Evolutionary conservation across 257 asterid genomes (phyloP), one percentile per base, ranked within the genome.

Genomic region (Mitragyna speciosa): DNA sequence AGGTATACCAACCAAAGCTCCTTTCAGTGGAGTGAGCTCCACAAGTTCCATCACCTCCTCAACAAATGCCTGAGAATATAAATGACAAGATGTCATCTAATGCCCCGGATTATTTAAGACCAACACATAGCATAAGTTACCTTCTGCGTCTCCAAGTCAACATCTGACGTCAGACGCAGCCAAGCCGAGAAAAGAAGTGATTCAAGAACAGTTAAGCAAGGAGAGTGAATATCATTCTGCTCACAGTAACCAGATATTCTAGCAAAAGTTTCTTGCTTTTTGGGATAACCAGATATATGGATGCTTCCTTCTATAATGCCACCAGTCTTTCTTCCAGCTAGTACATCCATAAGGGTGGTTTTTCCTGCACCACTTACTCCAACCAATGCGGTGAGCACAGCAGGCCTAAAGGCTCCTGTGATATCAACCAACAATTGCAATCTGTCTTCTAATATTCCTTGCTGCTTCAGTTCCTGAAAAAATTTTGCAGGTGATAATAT

Each of bases 281-380:
- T 95, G 2, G 96, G 95, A 89, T 89, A 87, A 58, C 98, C 98
- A 52, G 98, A 93, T 88, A 95, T 91, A 76, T 78, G 83, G 69
- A 95, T 87, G 87, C 76, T 90, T 80, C 98, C 98, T 89, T 93
- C 95, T 79, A 95, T 90, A 78, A 84, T 22, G 36, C 98, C 98
- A 70, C 98, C 98, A 70, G 98, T 95, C 83, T 95, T 95, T 88
- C 98, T 87, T 64, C 98, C 98, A 39, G 98, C 95, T 76, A 95
- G 88, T 71, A 95, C 99, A 85, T 95, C 99, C 99, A 95, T 95
- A 69, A 94, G 97, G 68, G 98, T 94, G 76, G 98, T 94, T 87
- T 94, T 94, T 41, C 98, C 98, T 17, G 98, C 98, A 66, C 98
- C 98, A 85, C 97, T 94, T 31, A 91, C 96, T 73, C 99, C 99